Base-by-base conservation (phyloP, 192 early-diverging fungal genomes). In the Coemansia sp. region DNA sequence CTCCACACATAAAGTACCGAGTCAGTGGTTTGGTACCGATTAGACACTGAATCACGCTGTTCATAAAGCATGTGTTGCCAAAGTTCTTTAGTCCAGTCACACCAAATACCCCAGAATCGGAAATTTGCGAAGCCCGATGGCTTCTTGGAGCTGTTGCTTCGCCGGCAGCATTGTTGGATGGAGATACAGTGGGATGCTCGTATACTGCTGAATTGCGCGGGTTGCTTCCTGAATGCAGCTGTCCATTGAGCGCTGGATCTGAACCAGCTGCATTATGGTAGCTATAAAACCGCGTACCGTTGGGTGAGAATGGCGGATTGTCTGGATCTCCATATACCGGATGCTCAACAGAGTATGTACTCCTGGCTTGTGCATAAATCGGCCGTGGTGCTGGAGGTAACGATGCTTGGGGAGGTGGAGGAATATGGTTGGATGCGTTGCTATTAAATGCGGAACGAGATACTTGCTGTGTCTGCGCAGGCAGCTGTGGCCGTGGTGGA, bases 31-130 rank as follows among this genome's bases (percentile, higher is more conserved):
- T 61, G 0, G 90, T 89, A 10, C 83, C 87, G 26, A 81, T 85
- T 18, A 92, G 73, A 50, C 87, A 89, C 55, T 92, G 90, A 43
- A 92, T 81, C 33, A 90, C 82, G 36, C 88, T 84, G 65, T 92
- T 92, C 90, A 91, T 90, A 59, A 83, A 92, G 53, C 90, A 92
- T 4, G 90, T 92, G 61, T 90, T 92, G 51, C 90, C 90, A 50
- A 92, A 63, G 63, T 92, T 92, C 35, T 82, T 85, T 59, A 92
- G 57, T 21, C 90, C 88, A 0, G 87, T 86, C 7, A 81, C 81
- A 11, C 87, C 88, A 44, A 84, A 83, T 21, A 74, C 40, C 9
- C 60, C 72, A 0, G 81, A 66, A n/a, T 82, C 82, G 8, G 62
- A 56, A 12, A 64, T 40, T 36, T 64, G 62, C 12, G 62, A 56